A percentile compares a stretch with the other conserved stretches of the same genome.
Conservation (phyloP, 306 rosid species). For the Rosa chinensis region DNA sequence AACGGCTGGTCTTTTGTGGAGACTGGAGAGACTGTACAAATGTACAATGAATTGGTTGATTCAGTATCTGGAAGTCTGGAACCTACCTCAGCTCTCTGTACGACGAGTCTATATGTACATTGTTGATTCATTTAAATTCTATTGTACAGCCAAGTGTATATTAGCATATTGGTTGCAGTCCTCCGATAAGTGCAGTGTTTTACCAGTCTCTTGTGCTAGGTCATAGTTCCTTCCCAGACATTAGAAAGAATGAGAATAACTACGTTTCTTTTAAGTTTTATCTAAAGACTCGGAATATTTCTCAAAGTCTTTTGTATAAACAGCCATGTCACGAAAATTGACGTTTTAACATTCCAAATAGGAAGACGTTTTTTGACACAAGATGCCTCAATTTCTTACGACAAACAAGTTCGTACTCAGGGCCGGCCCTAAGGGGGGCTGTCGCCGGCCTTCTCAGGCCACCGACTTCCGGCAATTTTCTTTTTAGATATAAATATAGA, state of each 20-base stretch:
- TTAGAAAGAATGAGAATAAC: background rate
- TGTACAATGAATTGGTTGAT: background rate
- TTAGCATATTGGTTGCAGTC: background rate
- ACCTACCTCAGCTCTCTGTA: background rate
- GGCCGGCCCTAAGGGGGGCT: too few species aligned
- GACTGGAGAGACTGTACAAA: background rate
- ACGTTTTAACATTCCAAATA: background rate
- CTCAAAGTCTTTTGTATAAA: background rate
- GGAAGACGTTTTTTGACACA: too few species aligned
- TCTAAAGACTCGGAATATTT: background rate
- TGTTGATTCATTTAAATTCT: background rate
- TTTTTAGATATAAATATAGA: too few species aligned
- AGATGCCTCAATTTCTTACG: too few species aligned
- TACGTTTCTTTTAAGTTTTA: background rate
- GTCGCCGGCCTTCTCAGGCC: too few species aligned
- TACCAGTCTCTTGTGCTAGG: background rate
- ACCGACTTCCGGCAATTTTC: too few species aligned
- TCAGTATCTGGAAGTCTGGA: slow-evolving; percentile 7
- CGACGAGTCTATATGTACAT: background rate
- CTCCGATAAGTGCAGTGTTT: background rate
- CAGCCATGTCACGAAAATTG: background rate
- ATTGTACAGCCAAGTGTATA: slow-evolving; percentile 6
- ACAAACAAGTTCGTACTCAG: too few species aligned
- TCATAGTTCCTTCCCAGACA: background rate
- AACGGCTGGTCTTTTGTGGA: background rate